Percentiles rank a stretch among this genome's conserved stretches.
Conservation (phyloP, 2,329 filamentous ascomycete species). For the Claviceps arundinis region DNA sequence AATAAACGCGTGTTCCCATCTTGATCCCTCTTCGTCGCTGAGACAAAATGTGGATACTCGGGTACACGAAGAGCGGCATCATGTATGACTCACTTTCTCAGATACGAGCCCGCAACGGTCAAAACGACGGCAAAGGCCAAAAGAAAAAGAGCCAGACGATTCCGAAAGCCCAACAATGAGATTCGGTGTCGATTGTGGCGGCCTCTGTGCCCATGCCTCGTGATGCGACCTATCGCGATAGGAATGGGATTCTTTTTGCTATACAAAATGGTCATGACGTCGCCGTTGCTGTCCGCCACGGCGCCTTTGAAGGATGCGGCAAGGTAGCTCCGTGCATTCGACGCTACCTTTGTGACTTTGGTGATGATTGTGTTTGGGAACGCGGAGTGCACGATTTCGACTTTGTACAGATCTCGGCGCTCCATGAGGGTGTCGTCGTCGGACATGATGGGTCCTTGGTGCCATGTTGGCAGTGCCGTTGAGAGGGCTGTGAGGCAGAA, state of each 20-base stretch:
- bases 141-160: constrained; percentile 9
- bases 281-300: constrained; percentile 9
- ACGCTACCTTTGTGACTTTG: constrained; percentile 7
- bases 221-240: neutral
- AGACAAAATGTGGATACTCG: too few species aligned
- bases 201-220: neutral
- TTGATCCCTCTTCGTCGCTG: too few species aligned
- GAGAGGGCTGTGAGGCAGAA: neutral
- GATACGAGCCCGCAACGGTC: constrained; percentile 8
- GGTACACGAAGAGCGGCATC: neutral
- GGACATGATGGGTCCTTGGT: constrained; percentile 3
- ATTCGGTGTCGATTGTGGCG: constrained; percentile 1
- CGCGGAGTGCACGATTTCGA: constrained; percentile 2
- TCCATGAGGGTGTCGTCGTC: constrained; percentile 8
- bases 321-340: constrained; percentile 7
- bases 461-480: constrained; percentile 3
- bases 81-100: constrained; percentile 8
- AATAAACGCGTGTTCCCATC: neutral
- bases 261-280: constrained; percentile 6
- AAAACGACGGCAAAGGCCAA: constrained; percentile 8
- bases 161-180: constrained; percentile 6
- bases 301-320: constrained; percentile 2
- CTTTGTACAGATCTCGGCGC: neutral
- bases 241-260: neutral
- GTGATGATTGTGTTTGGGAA: constrained; percentile 1